Evolutionary conservation across 352 stramenopile species (phyloP).

Genomic region (Phytophthora pistaciae): DNA sequence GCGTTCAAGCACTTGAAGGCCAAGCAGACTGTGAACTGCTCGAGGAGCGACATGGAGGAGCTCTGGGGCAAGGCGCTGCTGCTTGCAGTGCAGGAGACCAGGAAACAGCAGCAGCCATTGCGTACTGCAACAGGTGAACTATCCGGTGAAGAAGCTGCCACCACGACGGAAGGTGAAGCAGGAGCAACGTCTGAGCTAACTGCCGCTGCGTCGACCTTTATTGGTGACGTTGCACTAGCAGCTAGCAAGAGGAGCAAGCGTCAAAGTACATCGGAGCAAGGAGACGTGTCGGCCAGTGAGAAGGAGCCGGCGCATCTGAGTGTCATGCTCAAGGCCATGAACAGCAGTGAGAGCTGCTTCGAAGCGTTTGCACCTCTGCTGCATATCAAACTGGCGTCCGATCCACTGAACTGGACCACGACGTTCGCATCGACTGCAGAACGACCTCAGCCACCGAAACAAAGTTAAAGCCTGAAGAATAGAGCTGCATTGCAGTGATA

Average conservation of each 20-base stretch:
- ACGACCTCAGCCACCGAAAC: not conserved
- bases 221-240: not conserved
- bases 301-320: conserved; percentile 1
- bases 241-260: not conserved
- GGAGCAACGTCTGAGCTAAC: not conserved
- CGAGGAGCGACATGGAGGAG: conserved; percentile 34
- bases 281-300: not conserved
- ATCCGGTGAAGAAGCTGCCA: conserved; percentile 1
- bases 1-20: conserved; percentile 24
- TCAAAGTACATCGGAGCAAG: conserved; percentile 10
- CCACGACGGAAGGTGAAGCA: not conserved
- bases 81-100: conserved; percentile 15
- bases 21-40: conserved; percentile 6
- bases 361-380: conserved; percentile 44
- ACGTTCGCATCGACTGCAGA: conserved; percentile 5
- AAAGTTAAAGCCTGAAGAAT: not conserved
- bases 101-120: conserved; percentile 18
- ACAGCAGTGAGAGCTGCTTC: conserved; percentile 38
- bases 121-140: conserved; percentile 1
- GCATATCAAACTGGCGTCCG: conserved; percentile 29
- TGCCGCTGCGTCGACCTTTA: not conserved
- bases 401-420: conserved; percentile 31
- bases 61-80: conserved; percentile 32
- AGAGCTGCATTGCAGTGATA: no score
- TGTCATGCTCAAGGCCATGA: conserved; percentile 32